Evolutionary conservation across 768 basidiomycete genomes (phyloP), one percentile per base, ranked within the genome.

Genomic region (Trametes gibbosa): DNA sequence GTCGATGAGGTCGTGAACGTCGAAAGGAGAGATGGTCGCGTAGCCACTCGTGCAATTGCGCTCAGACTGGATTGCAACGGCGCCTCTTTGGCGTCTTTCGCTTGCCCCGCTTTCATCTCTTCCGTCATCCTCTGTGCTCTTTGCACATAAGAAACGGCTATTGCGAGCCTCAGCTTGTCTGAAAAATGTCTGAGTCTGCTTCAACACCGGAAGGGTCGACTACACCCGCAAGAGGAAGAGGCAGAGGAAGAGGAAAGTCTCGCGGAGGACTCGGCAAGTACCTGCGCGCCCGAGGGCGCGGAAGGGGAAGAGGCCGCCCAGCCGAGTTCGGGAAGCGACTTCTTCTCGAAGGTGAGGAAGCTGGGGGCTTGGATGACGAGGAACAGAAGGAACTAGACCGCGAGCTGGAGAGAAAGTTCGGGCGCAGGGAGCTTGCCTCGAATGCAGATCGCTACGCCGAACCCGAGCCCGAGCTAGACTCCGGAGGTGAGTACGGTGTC

Each of bases 391-490:
- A 84, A 66, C 62, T 73, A 10, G 29, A 32, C 29, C 29, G 29
- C 29, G 29, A 32, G 29, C 29, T 32, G 29, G 74, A 73, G 16
- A 70, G 67, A 35, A 86, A 81, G 66, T 91, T 80, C 55, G 70
- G 82, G 24, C 77, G 77, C 56, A 77, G 90, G 37, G 74, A 83
- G 49, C 74, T 93, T 16, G 84, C 78, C 3, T 79, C 86, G 4
- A 92, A 93, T 67, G 84, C 77, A 0, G 89, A 91, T 76, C 78
- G 90, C 51, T 92, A 92, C 67, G 78, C 67, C 16, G 90, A 92
- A 71, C 81, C 81, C 19, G 86, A 84, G 58, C 84, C 84, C 2
- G 84, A 87, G 63, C 73, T 89, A 24, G 85, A 81, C 66, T 85
- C 86, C 1, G 87, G 90, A 69, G 89, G 90, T 87, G 65, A 23